Evolutionary conservation across 768 basidiomycete species (phyloP), one percentile per base, ranked within the genome.

Genomic region (Lactifluus pinguis): DNA sequence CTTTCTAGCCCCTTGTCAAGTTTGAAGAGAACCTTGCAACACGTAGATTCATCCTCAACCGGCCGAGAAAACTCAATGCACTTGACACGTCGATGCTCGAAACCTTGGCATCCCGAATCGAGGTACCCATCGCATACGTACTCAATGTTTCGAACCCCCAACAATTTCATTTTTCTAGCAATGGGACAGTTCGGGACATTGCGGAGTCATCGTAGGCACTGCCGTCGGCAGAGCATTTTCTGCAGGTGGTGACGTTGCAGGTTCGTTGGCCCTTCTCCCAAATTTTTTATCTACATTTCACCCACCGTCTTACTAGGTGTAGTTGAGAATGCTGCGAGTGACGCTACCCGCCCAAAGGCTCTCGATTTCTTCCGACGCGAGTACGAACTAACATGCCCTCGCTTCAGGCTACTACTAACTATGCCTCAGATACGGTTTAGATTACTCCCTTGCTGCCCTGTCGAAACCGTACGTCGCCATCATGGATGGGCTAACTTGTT

Each of bases 401-500:
- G 41, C 39, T 10, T 50, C 21, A 48, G 48, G 25, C 34, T 25
- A 15, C 14, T 8, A 30, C 29, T 49, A 32, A 60, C n/a, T 51
- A 38, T 38, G 14, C 36, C 45, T 7, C 63, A 92, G 91, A 70
- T 93, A 91, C 67, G 90, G 90, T 69, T 71, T 90, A 68, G 88
- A 92, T 73, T 86, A 85, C 66, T 75, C 83, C 30, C 76, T 89
- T 52, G 86, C 85, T 3, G 80, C 78, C 2, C 71, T 92, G 47
- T 77, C 77, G 32, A 98, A 94, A 70, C 89, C 94, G n/a, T 97
- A 98, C 71, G 81, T 99, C 44, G 85, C 85, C 45, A 76, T 98
- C 57, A 80, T 98, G 72, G 92, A 98, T 69, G 95, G 97, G 13
- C 79, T 88, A 49, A 94, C 93, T 10, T 91, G 95, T 97, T 69